Percentiles rank a stretch among this genome's conserved stretches.
Conservation (phyloP, 108 stramenopile species). For the Epipyxis sp. region DNA sequence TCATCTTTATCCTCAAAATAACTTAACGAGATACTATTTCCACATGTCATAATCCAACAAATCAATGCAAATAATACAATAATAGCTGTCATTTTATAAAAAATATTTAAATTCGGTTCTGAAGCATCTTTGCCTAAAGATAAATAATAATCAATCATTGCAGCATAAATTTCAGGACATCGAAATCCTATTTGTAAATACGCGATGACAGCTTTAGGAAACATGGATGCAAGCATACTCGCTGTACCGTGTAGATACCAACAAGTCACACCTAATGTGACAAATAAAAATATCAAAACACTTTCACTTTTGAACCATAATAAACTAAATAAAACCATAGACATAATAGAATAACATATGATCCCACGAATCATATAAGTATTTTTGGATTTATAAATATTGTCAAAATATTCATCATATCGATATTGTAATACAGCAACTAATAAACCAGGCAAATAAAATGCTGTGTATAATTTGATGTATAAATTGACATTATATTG, state of each 20-base stretch:
- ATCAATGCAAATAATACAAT: neutral
- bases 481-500: neutral
- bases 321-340: neutral
- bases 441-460: neutral
- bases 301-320: neutral
- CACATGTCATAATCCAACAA: neutral
- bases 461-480: neutral
- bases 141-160: neutral
- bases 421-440: neutral
- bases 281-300: neutral
- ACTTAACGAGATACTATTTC: neutral
- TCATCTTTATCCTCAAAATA: neutral
- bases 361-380: neutral
- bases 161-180: conserved; percentile 1
- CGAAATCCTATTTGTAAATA: conserved; percentile 1
- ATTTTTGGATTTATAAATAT: neutral
- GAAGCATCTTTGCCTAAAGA: neutral
- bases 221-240: neutral
- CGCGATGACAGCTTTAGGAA: neutral
- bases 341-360: neutral
- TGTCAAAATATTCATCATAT: neutral
- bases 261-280: neutral
- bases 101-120: neutral
- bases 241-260: neutral
- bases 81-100: neutral